Base-by-base conservation (phyloP, 352 stramenopile genomes). In the Pseudoperonospora humuli region DNA sequence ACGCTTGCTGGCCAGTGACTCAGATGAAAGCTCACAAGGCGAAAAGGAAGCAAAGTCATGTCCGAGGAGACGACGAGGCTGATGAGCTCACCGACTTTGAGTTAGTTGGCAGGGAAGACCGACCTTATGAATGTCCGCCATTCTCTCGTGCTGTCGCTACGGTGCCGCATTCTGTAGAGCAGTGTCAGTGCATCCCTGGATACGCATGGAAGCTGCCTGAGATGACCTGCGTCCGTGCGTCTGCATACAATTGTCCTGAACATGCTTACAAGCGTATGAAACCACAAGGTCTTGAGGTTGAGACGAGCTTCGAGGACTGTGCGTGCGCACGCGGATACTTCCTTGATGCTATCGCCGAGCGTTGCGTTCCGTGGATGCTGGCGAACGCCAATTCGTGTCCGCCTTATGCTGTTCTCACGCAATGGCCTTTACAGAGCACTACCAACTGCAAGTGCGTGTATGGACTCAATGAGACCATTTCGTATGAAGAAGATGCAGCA, bases 351-450 rank as follows among this genome's bases (percentile, higher is more conserved):
- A n/a, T n/a, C n/a, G n/a, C n/a, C n/a, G n/a, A n/a, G n/a, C n/a
- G n/a, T n/a, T n/a, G n/a, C n/a, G n/a, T n/a, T n/a, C n/a, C n/a
- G n/a, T n/a, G n/a, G n/a, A n/a, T n/a, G n/a, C n/a, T n/a, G n/a
- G n/a, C n/a, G n/a, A n/a, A n/a, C n/a, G n/a, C n/a, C n/a, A n/a
- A n/a, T n/a, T n/a, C n/a, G n/a, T 92, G 80, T 20, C 80, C 80
- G 5, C 25, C 59, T 10, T 79, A 67, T 33, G 65, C 75, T 3
- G 70, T 81, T 19, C 63, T 88, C 26, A 75, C 53, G 7, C 76
- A 79, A 24, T 92, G 80, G 80, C 77, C 77, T 26, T 54, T 92
- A 41, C 73, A 90, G 53, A 85, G 70, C 39, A 77, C 69, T 17
- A 58, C 63, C 15, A 89, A 85, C 28, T 89, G 77, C 54, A 62